Evolutionary conservation across 2,329 filamentous ascomycete genomes (phyloP).

Genomic region (Neonectria coccinea): DNA sequence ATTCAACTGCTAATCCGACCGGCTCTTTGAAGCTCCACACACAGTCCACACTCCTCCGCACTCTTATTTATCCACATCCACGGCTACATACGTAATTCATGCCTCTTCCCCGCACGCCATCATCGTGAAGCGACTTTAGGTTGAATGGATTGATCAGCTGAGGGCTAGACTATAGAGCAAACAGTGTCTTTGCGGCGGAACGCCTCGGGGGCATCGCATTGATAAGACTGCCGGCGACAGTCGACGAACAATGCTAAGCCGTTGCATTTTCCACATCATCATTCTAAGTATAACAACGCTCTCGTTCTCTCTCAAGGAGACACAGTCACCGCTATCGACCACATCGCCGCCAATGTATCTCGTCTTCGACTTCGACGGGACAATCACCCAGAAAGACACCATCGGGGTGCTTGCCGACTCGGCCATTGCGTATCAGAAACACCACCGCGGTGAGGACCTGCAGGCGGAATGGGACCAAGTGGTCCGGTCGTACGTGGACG

Average conservation of each 20-base stretch:
- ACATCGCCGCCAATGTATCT: slow-evolving; percentile 53
- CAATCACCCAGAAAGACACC: slow-evolving; percentile 67
- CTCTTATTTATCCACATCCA: neutral
- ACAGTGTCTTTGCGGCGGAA: slow-evolving; percentile 14
- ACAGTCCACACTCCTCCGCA: neutral
- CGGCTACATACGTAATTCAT: slow-evolving; percentile 29
- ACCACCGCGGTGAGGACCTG: slow-evolving; percentile 48
- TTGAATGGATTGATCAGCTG: slow-evolving; percentile 19
- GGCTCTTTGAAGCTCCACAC: slow-evolving; percentile 17
- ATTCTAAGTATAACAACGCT: neutral
- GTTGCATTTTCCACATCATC: neutral
- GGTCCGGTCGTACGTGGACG: slow-evolving; percentile 59
- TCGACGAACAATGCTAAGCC: neutral
- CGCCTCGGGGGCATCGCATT: neutral
- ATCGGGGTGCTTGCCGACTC: slow-evolving; percentile 60
- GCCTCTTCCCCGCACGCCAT: slow-evolving; percentile 26
- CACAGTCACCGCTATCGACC: slow-evolving; percentile 4
- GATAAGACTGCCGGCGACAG: neutral
- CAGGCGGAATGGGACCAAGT: slow-evolving; percentile 57
- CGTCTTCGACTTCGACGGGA: slow-evolving; percentile 70
- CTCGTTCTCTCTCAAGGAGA: slow-evolving; percentile 16
- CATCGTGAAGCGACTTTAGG: slow-evolving; percentile 11
- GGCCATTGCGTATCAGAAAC: slow-evolving; percentile 53
- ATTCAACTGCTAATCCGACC: neutral
- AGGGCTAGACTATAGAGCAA: slow-evolving; percentile 5